These are phyloP conservation scores for Pilatotrama ljubarskyi DNA, from an alignment of 768 basidiomycete genomes.

Conservation along the genomic window DNA sequence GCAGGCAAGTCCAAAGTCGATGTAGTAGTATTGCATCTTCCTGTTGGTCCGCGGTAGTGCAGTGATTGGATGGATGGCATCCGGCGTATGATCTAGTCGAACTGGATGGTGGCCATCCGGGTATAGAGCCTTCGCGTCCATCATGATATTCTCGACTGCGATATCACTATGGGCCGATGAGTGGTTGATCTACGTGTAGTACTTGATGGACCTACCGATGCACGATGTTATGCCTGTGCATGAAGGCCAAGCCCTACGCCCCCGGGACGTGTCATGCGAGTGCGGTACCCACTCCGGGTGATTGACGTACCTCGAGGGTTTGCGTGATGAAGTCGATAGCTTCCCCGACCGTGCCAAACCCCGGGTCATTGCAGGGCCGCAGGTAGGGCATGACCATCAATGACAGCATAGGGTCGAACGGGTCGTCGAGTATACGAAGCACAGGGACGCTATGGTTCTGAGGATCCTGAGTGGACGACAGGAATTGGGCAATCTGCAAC, in stretches of 20 bases:
- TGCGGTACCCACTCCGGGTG: no score
- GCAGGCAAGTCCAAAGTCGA: slow-evolving; percentile 25
- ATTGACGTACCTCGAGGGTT: neutral
- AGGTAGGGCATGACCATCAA: no score
- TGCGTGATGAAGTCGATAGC: slow-evolving; percentile 12
- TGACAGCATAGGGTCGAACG: slow-evolving; percentile 3
- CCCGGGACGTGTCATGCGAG: no score
- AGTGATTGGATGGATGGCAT: slow-evolving; percentile 32
- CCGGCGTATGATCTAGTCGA: slow-evolving; percentile 32
- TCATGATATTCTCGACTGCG: slow-evolving; percentile 26
- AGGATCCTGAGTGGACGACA: slow-evolving; percentile 3
- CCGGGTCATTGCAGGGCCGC: no score
- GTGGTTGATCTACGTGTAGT: slow-evolving; percentile 13
- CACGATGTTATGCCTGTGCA: no score
- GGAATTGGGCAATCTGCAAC: slow-evolving; percentile 7
- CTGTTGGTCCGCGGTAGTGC: slow-evolving; percentile 35
- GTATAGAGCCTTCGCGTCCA: slow-evolving; percentile 23
- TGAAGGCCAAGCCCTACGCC: no score
- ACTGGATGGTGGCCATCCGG: slow-evolving; percentile 26
- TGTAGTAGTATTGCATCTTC: slow-evolving; percentile 33
- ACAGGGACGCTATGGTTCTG: slow-evolving; percentile 30
- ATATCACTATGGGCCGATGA: slow-evolving; percentile 14
- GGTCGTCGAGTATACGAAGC: slow-evolving; percentile 22
- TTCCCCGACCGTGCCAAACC: slow-evolving; percentile 13
- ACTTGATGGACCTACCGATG: slow-evolving; percentile 18